Conservation (phyloP, 202 grass and related monocot genomes). For the Panicum hallii region DNA sequence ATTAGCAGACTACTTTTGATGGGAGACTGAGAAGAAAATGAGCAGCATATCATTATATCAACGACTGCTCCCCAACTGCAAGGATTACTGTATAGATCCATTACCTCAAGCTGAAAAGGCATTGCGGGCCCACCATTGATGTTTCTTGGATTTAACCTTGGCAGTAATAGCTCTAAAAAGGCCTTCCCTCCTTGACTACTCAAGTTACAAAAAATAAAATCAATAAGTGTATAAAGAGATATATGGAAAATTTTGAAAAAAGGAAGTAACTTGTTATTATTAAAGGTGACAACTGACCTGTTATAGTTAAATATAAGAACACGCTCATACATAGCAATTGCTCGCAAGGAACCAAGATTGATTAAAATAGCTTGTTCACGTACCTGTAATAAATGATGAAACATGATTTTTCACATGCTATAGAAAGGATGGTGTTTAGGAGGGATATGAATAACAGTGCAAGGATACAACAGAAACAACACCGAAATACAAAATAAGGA, state of each 20-base stretch:
- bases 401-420: conserved; percentile 35
- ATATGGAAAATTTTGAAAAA: too few species aligned
- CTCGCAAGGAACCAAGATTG: conserved; percentile 92
- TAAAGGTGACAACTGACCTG: conserved; percentile 62
- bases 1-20: conserved; percentile 22
- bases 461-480: conserved; percentile 9
- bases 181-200: conserved; percentile 83
- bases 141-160: conserved; percentile 88
- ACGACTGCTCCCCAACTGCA: conserved; percentile 7
- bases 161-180: conserved; percentile 76
- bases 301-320: conserved; percentile 98
- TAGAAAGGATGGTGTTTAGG: conserved; percentile 24
- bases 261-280: conserved; percentile 2
- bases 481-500: conserved; percentile 5
- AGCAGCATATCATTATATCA: conserved; percentile 15
- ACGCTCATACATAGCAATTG: conserved; percentile 89
- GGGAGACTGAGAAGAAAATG: conserved; percentile 28
- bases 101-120: conserved; percentile 99
- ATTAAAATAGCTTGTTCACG: conserved; percentile 95
- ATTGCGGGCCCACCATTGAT: conserved; percentile 81
- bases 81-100: conserved; percentile 35
- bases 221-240: conserved; percentile 27
- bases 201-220: conserved; percentile 46
- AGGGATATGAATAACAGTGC: conserved; percentile 21
- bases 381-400: conserved; percentile 60